Conservation (phyloP, 2,329 filamentous ascomycete species). For the Apiospora saccharicola region DNA sequence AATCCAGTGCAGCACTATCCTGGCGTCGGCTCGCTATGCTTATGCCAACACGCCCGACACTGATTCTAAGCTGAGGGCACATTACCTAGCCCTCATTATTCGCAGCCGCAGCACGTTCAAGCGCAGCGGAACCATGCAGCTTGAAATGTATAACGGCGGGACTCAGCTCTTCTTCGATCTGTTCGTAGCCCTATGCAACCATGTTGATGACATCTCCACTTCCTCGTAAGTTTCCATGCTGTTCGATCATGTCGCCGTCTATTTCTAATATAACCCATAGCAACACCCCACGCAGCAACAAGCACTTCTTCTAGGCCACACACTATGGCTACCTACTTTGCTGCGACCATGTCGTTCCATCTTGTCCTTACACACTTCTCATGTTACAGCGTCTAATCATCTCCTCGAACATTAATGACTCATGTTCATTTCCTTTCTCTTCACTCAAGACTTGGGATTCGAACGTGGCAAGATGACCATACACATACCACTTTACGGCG, state of each 20-base stretch:
- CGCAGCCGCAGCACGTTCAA: constrained; percentile 88
- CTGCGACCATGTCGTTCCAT: not conserved
- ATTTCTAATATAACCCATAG: constrained; percentile 37
- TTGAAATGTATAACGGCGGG: constrained; percentile 89
- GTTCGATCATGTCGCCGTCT: not conserved
- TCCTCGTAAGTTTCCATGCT: constrained; percentile 6
- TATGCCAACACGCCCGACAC: constrained; percentile 89
- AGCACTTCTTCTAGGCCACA: constrained; percentile 40
- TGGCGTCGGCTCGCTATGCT: constrained; percentile 86
- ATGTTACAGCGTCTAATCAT: constrained; percentile 13
- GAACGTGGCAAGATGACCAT: constrained; percentile 30
- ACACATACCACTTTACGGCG: constrained; percentile 35
- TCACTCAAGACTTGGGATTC: constrained; percentile 29
- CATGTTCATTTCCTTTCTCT: constrained; percentile 33
- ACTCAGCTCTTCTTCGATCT: constrained; percentile 88
- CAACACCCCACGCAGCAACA: constrained; percentile 57
- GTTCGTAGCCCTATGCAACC: constrained; percentile 92
- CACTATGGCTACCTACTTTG: not conserved
- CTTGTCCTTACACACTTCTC: not conserved
- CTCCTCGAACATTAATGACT: constrained; percentile 36
- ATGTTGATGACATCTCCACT: constrained; percentile 74
- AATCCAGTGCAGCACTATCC: constrained; percentile 84
- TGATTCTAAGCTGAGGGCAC: constrained; percentile 88
- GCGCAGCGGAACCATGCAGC: constrained; percentile 92
- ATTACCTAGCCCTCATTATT: constrained; percentile 93